Base-by-base conservation (phyloP, 306 rosid genomes). In the Prosopis cineraria region DNA sequence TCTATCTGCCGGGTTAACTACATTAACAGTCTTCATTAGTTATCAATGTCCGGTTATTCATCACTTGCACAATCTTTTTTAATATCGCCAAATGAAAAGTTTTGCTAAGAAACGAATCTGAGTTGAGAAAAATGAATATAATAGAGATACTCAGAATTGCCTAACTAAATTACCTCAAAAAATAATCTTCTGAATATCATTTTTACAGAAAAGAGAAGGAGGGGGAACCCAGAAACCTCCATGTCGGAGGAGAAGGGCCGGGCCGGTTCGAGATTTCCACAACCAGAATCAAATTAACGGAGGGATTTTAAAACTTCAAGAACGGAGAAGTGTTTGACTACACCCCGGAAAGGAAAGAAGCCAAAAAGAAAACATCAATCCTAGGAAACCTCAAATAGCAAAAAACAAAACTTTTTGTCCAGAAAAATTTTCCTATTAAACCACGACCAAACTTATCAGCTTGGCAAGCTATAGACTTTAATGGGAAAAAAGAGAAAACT, bases 401-500 rank as follows among this genome's bases (percentile, higher is more conserved):
- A n/a, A 17, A 8, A 71, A n/a, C n/a, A 34, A 30, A 48, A 48
- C 24, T 31, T 33, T 7, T 9, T 3, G 27, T 48, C 19, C 47
- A 20, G 34, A 72, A 50, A 6, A 47, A 27, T 2, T 72, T 3
- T 37, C 3, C 7, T 33, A 52, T 13, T 6, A 72, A 41, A 50
- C 63, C 19, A 53, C 22, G n/a, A 27, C 10, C 10, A 27, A 48
- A 20, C 50, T 45, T 22, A 45, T 3, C 40, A 68, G 76, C 17
- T 20, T 67, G 33, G 8, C 13, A 45, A 33, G 52, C 30, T 29
- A 27, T 55, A 44, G 19, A 10, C 43, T 78, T 58, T 30, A 0
- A 74, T 59, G 16, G 17, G 34, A 78, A 73, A 59, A 29, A 14
- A 6, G 20, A 14, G 66, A 58, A 68, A 74, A 22, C 50, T 39